Percentiles rank a stretch among this genome's conserved stretches.
Conservation (phyloP, 2,329 filamentous ascomycete genomes). For the Hypoxylon sp. region DNA sequence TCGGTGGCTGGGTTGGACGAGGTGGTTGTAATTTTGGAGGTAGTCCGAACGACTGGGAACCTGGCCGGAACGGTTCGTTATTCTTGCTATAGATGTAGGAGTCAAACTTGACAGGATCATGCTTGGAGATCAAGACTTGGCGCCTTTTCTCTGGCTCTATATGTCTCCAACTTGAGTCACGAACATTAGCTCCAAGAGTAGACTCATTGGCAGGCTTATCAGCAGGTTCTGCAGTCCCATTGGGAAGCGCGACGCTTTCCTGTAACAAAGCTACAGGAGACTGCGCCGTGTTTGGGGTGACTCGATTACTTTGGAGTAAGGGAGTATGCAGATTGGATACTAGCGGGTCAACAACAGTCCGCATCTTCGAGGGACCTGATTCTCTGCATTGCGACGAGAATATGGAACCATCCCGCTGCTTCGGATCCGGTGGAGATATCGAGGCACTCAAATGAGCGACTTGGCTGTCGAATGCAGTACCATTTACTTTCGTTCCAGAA, state of each 20-base stretch:
- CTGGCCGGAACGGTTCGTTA: constrained; percentile 51
- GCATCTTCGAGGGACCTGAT: background rate
- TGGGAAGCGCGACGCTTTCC: background rate
- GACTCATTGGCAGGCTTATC: background rate
- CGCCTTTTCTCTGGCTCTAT: constrained; percentile 35
- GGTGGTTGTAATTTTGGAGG: constrained; percentile 35
- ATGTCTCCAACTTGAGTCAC: constrained; percentile 25
- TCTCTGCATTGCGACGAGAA: constrained; percentile 6
- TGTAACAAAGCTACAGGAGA: background rate
- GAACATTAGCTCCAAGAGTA: constrained; percentile 11
- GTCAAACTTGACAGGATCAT: constrained; percentile 55
- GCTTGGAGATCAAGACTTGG: constrained; percentile 46
- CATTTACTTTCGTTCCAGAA: background rate
- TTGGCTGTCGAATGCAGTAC: background rate
- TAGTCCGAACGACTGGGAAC: constrained; percentile 44
- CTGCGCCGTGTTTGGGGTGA: background rate
- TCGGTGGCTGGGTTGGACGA: constrained; percentile 48
- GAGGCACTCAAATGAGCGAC: background rate
- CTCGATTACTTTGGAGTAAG: background rate
- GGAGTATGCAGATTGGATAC: background rate
- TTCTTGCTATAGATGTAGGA: constrained; percentile 58
- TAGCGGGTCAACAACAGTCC: background rate
- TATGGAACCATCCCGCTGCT: background rate
- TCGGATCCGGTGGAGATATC: background rate
- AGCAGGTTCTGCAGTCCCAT: background rate